Evolutionary conservation across 1,139 yeast species (phyloP).

Genomic region (Suhomyces chickasaworum): DNA sequence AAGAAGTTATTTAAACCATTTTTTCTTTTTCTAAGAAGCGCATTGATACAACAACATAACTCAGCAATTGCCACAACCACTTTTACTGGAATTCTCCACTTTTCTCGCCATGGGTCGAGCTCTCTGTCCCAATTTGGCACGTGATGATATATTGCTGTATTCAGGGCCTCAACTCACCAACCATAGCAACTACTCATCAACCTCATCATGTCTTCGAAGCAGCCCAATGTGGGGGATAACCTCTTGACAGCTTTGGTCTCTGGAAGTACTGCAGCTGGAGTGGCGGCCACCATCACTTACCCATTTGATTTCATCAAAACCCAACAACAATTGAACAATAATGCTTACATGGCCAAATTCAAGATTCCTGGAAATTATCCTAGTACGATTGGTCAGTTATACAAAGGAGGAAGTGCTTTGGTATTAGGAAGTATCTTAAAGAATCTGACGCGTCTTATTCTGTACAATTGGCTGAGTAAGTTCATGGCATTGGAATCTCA

Average conservation of each 20-base stretch:
- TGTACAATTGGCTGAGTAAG: constrained; percentile 75
- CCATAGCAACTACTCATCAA: not conserved
- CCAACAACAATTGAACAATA: constrained; percentile 61
- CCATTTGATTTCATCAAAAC: constrained; percentile 87
- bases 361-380: constrained; percentile 45
- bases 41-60: too few species aligned
- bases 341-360: constrained; percentile 40
- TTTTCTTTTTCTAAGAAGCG: too few species aligned
- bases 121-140: too few species aligned
- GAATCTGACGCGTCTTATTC: constrained; percentile 69
- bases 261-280: constrained; percentile 74
- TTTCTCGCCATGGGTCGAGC: too few species aligned
- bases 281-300: constrained; percentile 70
- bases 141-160: not conserved
- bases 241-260: constrained; percentile 67
- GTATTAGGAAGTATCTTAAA: constrained; percentile 76
- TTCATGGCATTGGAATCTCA: constrained; percentile 63
- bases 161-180: not conserved
- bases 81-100: too few species aligned
- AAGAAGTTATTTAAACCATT: too few species aligned
- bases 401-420: constrained; percentile 77
- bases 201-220: not conserved
- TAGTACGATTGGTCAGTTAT: constrained; percentile 46
- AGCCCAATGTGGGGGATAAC: constrained; percentile 13
- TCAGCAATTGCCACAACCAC: too few species aligned